Conservation (phyloP, 208 protist genomes). For the Leptomonas pyrrhocoris region DNA sequence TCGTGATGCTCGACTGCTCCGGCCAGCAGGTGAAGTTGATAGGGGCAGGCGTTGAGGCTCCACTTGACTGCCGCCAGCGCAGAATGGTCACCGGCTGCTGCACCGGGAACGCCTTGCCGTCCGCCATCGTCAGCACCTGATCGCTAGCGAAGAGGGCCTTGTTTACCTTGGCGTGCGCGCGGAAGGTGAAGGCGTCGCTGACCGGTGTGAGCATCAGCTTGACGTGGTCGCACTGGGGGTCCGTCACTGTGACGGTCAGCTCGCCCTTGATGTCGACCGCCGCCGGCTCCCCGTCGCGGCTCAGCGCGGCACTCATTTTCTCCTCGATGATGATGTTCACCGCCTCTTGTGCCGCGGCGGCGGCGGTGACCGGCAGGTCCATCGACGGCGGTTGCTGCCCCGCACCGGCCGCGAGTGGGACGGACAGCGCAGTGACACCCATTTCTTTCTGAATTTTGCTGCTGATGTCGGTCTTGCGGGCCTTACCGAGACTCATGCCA, state of each 20-base stretch:
- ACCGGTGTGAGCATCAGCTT: conserved; percentile 58
- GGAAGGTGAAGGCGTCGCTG: conserved; percentile 74
- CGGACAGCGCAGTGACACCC: conserved; percentile 29
- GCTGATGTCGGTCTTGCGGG: conserved; percentile 73
- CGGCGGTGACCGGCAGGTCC: conserved; percentile 6
- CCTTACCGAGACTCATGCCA: conserved; percentile 76
- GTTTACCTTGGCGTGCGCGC: conserved; percentile 86
- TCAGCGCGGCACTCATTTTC: conserved; percentile 63
- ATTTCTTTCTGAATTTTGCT: conserved; percentile 82
- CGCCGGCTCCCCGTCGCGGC: conserved; percentile 55
- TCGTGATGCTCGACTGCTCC: conserved; percentile 58
- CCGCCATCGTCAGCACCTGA: conserved; percentile 77
- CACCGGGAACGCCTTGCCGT: conserved; percentile 77
- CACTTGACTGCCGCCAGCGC: conserved; percentile 61
- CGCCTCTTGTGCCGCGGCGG: conserved; percentile 29
- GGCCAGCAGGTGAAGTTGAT: conserved; percentile 86
- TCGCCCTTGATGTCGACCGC: conserved; percentile 72
- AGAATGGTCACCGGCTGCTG: conserved; percentile 83
- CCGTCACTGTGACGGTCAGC: conserved; percentile 73
- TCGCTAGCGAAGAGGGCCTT: conserved; percentile 80
- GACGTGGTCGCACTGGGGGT: conserved; percentile 60
- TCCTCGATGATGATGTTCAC: conserved; percentile 73
- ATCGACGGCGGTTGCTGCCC: background rate
- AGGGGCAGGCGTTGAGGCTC: conserved; percentile 37
- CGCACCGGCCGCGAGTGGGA: background rate